A percentile compares a stretch with the other conserved stretches of the same genome.
These are phyloP conservation scores for Suhomyces terraborum DNA, from an alignment of 1,139 yeast species.

Conservation along the genomic window DNA sequence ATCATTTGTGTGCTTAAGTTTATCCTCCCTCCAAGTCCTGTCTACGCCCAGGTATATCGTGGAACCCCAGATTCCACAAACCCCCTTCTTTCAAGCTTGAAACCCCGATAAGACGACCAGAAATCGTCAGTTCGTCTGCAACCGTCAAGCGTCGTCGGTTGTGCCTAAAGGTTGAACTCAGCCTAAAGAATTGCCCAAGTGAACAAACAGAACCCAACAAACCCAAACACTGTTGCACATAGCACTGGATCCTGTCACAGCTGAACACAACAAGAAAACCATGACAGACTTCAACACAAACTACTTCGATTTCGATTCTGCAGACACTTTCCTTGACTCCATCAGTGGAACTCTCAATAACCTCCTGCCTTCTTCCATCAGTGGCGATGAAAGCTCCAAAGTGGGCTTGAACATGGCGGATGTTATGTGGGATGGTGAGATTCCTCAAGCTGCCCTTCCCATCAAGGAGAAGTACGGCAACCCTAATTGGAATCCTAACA, in stretches of 20 bases:
- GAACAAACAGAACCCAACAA: no score
- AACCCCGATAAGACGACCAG: no score
- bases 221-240: no score
- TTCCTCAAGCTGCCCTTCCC: constrained; percentile 1
- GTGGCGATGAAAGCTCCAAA: constrained; percentile 18
- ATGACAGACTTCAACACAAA: constrained; percentile 24
- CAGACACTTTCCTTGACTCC: constrained; percentile 38
- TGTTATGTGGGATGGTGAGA: constrained; percentile 12
- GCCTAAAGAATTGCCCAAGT: no score
- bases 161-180: no score
- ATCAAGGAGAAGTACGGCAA: constrained; percentile 13
- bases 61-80: not conserved
- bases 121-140: no score
- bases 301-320: constrained; percentile 35
- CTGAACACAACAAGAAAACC: not conserved
- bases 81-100: no score
- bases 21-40: not conserved
- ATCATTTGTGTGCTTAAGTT: not conserved
- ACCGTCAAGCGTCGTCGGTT: no score
- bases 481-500: constrained; percentile 10
- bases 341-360: constrained; percentile 30
- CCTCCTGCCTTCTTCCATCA: constrained; percentile 21
- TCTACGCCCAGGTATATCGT: not conserved
- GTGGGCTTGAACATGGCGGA: constrained; percentile 8
- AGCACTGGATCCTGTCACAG: no score